A percentile compares a stretch with the other conserved stretches of the same genome.
phyloP scores from a whole-genome alignment of 495 filamentous ascomycete species.

The Staphylotrichum tortipilum region DNA sequence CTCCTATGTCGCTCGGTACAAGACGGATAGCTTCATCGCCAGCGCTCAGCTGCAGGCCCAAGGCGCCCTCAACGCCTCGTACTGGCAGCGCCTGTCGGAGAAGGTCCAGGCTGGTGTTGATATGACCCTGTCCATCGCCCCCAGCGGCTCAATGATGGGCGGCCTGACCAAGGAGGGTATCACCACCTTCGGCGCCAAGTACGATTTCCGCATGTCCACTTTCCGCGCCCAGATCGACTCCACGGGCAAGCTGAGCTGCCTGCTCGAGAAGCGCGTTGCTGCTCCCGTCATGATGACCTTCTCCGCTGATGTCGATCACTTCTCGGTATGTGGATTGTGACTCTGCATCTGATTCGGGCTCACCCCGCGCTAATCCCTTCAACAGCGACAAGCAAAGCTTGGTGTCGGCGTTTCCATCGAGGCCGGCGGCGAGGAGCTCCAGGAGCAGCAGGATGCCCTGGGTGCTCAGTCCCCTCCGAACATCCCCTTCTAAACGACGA shows the following conservation, averaged over 20 bases:
- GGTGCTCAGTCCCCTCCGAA: conserved; percentile 39
- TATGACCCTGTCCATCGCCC: conserved; percentile 77
- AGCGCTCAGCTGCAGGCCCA: conserved; percentile 75
- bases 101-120: conserved; percentile 94
- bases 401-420: conserved; percentile 93
- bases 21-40: conserved; percentile 81
- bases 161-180: conserved; percentile 72
- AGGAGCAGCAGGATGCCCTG: conserved; percentile 73
- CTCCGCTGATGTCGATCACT: conserved; percentile 93
- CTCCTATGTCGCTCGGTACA: conserved; percentile 86
- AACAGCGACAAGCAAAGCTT: conserved; percentile 86
- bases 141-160: conserved; percentile 59
- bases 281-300: conserved; percentile 86
- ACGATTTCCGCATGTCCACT: conserved; percentile 90
- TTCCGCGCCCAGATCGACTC: conserved; percentile 96
- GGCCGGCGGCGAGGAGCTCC: conserved; percentile 76
- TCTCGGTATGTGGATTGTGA: conserved; percentile 57
- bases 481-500: conserved; percentile 46
- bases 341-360: neutral
- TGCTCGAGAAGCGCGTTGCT: conserved; percentile 91
- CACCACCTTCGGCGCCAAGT: conserved; percentile 90
- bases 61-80: conserved; percentile 81
- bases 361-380: conserved; percentile 20
- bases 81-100: conserved; percentile 91
- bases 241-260: conserved; percentile 80